Base-by-base conservation (phyloP, 352 stramenopile species). In the Phytophthora sp. region DNA sequence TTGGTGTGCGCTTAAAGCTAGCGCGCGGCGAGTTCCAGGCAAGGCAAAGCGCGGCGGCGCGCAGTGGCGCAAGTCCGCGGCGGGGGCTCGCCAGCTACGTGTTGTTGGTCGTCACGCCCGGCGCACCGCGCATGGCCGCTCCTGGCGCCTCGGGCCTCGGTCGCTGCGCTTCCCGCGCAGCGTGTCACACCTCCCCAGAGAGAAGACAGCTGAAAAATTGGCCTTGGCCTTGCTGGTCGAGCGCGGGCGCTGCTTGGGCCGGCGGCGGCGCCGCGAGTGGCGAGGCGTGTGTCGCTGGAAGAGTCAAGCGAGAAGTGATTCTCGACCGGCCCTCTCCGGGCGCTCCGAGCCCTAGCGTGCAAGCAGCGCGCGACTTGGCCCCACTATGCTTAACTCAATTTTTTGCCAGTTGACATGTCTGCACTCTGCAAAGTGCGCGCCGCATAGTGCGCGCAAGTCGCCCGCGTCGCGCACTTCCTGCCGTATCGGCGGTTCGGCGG, bases 181-280 rank as follows among this genome's bases (percentile, higher is more conserved):
- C 37, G 34, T 69, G 52, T 58, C 60, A 57, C 60, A 59, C 18
- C 17, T 38, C n/a, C 38, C 26, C 35, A 64, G 48, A 53, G 39
- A 61, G 38, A 65, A 59, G 50, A 30, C 50, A 62, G 38, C 50
- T 51, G 60, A 34, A 66, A 58, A 50, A 49, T 35, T 54, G 26
- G 38, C 13, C 11, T 17, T 13, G 15, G 13, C 41, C 34, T 28
- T 32, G 32, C 44, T 42, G 35, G 34, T 48, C 45, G 24, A 43
- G 12, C 32, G 9, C 20, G 6, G 13, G 21, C 18, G 17, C 43
- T 31, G 11, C 46, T 21, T 17, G 38, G n/a, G 10, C 45, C 24
- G 21, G 24, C 9, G 27, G 6, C 5, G 17, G 17, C n/a, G n/a
- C n/a, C n/a, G n/a, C n/a, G n/a, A n/a, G n/a, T n/a, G n/a, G n/a